A percentile compares a stretch with the other conserved stretches of the same genome.
phyloP scores from a whole-genome alignment of 2,329 filamentous ascomycete genomes.

The Penicillium sp. region DNA sequence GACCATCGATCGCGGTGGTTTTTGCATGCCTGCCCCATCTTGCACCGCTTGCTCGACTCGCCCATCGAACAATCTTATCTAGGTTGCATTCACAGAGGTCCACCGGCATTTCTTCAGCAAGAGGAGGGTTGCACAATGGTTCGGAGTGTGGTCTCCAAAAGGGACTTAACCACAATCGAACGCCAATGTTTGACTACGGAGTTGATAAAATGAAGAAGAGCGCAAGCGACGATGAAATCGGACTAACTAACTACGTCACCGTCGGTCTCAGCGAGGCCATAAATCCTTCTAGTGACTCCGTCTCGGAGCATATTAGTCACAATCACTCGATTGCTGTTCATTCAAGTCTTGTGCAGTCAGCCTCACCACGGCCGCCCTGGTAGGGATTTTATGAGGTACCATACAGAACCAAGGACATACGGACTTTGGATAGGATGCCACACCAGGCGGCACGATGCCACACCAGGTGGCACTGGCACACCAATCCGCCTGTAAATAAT shows the following conservation, averaged over 20 bases:
- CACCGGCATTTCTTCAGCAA: not conserved
- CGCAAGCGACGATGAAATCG: not conserved
- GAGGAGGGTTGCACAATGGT: not conserved
- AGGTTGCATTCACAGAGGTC: not conserved
- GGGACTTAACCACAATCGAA: not conserved
- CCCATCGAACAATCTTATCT: not conserved
- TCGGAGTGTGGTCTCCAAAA: not conserved
- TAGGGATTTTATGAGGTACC: not conserved
- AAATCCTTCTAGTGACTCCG: not conserved
- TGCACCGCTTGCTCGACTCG: constrained; percentile 12
- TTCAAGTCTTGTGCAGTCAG: not conserved
- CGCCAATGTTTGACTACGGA: not conserved
- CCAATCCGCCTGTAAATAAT: no score
- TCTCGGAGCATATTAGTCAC: not conserved
- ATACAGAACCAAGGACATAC: no score
- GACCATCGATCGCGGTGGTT: constrained; percentile 9
- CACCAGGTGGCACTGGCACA: no score
- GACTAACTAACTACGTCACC: not conserved
- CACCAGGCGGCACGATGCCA: no score
- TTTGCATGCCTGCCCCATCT: constrained; percentile 15
- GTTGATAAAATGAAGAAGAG: not conserved
- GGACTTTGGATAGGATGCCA: no score
- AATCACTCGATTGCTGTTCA: not conserved
- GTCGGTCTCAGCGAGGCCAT: not conserved
- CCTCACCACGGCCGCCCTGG: not conserved